A percentile compares a stretch with the other conserved stretches of the same genome.
These are phyloP conservation scores for Cyphellophora europaea DNA, from an alignment of 2,329 filamentous ascomycete species.

Conservation along the genomic window DNA sequence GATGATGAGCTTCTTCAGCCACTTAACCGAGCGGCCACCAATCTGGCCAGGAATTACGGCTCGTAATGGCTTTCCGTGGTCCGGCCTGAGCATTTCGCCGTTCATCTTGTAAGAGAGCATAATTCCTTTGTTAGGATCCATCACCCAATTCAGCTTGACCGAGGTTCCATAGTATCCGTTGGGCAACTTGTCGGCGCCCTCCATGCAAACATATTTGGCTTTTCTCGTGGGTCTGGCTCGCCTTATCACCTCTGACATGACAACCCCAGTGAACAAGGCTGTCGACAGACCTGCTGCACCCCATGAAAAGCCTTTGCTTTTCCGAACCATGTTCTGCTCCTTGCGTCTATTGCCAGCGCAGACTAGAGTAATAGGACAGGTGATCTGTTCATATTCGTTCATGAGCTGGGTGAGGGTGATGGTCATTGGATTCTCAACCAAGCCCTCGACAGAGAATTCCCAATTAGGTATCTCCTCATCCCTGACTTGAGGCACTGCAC, in stretches of 20 bases:
- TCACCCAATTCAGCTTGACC: conserved; percentile 77
- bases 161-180: conserved; percentile 87
- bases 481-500: conserved; percentile 64
- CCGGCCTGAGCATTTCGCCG: conserved; percentile 66
- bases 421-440: conserved; percentile 67
- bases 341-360: conserved; percentile 88
- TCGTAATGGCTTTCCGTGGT: conserved; percentile 77
- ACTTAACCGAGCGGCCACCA: conserved; percentile 86
- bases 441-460: conserved; percentile 76
- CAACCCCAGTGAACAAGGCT: conserved; percentile 75
- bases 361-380: conserved; percentile 78
- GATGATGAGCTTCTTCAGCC: conserved; percentile 73
- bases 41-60: conserved; percentile 85
- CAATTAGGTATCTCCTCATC: conserved; percentile 67
- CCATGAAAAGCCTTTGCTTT: conserved; percentile 93
- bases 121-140: conserved; percentile 74
- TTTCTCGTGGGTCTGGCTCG: conserved; percentile 58
- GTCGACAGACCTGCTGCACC: conserved; percentile 80
- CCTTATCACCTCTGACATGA: conserved; percentile 61
- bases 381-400: conserved; percentile 67
- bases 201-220: conserved; percentile 80
- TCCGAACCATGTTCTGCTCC: conserved; percentile 83
- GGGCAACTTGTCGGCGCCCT: conserved; percentile 78
- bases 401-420: conserved; percentile 66
- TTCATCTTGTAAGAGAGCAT: conserved; percentile 91